Evolutionary conservation across 208 protist species (phyloP).

Genomic region (Crithidia fasciculata): DNA sequence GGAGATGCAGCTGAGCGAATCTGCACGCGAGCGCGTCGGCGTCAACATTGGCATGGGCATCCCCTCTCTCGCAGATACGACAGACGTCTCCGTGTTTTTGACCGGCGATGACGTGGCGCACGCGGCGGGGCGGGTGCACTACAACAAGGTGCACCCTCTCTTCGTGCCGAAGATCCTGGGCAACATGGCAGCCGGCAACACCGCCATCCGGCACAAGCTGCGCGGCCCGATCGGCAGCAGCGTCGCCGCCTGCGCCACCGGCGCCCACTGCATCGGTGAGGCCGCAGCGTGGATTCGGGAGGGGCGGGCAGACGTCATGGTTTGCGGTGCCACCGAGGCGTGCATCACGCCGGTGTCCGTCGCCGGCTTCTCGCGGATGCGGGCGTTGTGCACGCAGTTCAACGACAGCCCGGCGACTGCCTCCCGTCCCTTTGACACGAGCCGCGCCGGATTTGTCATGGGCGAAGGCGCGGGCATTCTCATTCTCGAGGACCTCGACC

Average conservation of each 20-base stretch:
- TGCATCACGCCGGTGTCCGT: slow-evolving; percentile 93
- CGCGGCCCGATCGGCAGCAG: slow-evolving; percentile 92
- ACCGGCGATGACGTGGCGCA: slow-evolving; percentile 22
- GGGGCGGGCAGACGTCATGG: slow-evolving; percentile 87
- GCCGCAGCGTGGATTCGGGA: slow-evolving; percentile 86
- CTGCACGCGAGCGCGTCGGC: slow-evolving; percentile 55
- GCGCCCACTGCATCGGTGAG: slow-evolving; percentile 97
- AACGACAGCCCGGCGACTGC: slow-evolving; percentile 88
- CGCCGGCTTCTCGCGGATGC: slow-evolving; percentile 93
- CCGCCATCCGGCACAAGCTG: slow-evolving; percentile 90
- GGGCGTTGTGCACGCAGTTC: slow-evolving; percentile 93
- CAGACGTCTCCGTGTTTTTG: slow-evolving; percentile 65
- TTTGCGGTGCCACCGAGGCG: slow-evolving; percentile 95
- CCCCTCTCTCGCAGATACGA: slow-evolving; percentile 80
- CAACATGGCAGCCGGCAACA: slow-evolving; percentile 95
- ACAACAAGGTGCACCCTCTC: slow-evolving; percentile 85
- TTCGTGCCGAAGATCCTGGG: slow-evolving; percentile 97
- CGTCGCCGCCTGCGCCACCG: slow-evolving; percentile 97
- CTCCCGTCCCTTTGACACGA: slow-evolving; percentile 95
- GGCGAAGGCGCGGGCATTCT: slow-evolving; percentile 96
- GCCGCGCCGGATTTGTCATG: slow-evolving; percentile 96
- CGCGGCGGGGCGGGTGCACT: slow-evolving; percentile 24
- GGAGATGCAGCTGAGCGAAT: neutral
- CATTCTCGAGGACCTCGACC: slow-evolving; percentile 92
- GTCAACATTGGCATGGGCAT: slow-evolving; percentile 94